A percentile compares a stretch with the other conserved stretches of the same genome.
phyloP scores from a whole-genome alignment of 768 basidiomycete genomes.

The Pisolithus microcarpus region DNA sequence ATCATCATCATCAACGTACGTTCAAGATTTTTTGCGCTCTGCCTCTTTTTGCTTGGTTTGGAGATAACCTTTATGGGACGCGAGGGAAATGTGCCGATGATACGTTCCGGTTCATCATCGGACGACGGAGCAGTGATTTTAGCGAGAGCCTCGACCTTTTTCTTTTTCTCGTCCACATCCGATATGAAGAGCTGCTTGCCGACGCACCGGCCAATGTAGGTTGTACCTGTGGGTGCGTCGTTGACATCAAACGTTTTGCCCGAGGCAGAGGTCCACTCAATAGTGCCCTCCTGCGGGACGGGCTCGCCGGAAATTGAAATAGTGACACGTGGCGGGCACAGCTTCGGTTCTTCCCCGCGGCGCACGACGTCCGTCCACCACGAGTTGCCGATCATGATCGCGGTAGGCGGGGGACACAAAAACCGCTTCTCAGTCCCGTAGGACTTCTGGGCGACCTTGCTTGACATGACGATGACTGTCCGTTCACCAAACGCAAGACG shows the following conservation, averaged over 20 bases:
- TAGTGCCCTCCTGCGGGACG: constrained; percentile 73
- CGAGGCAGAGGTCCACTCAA: constrained; percentile 81
- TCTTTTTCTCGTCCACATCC: constrained; percentile 91
- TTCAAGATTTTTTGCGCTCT: constrained; percentile 88
- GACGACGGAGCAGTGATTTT: constrained; percentile 76
- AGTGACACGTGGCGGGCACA: constrained; percentile 73
- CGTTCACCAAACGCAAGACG: constrained; percentile 88
- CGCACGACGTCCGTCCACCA: constrained; percentile 88
- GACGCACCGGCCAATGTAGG: constrained; percentile 88
- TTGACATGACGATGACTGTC: constrained; percentile 95
- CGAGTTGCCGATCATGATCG: constrained; percentile 87
- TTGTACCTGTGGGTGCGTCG: constrained; percentile 73
- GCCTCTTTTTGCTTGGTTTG: constrained; percentile 96
- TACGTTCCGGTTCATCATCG: constrained; percentile 73
- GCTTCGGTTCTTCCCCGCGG: constrained; percentile 66
- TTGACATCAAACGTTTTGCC: constrained; percentile 81
- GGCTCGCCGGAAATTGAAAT: constrained; percentile 91
- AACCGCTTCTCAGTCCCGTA: constrained; percentile 96
- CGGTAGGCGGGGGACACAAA: constrained; percentile 89
- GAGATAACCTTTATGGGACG: constrained; percentile 98
- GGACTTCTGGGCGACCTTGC: constrained; percentile 94
- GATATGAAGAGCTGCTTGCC: constrained; percentile 95
- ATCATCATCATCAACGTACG: constrained; percentile 45
- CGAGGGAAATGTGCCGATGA: constrained; percentile 86
- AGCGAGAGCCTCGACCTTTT: constrained; percentile 90